Base-by-base conservation (phyloP, 2,329 filamentous ascomycete genomes). In the Ophiostoma sp. region DNA sequence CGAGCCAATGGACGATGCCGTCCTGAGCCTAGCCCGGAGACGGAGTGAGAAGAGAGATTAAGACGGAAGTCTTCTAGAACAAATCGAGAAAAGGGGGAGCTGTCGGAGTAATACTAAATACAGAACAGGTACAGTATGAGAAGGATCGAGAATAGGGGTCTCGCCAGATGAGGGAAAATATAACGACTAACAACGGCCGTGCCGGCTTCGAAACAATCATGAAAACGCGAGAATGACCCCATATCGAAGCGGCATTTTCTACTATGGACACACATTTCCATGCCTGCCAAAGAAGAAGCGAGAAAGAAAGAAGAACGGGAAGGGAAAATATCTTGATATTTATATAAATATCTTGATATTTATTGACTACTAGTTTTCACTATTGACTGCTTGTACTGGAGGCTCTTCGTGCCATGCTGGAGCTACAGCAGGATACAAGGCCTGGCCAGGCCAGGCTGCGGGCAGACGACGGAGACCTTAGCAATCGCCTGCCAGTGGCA, bases 41-140 rank as follows among this genome's bases (percentile, higher is more conserved):
- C 31, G 17, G 62, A 27, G 27, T 70, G 33, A 69, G 65, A 57
- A 68, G 44, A 66, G 66, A 71, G 68, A 65, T 65, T 64, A 39
- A 39, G 52, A 64, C 17, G 60, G 31, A 15, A 41, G n/a, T 20
- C 67, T 73, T 73, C 71, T 71, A 73, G 71, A 73, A 73, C 71
- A 60, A 71, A 70, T 60, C 33, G 68, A 67, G 62, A 72, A 70
- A 71, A 67, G 68, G 70, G 70, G 68, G 17, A 33, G 15, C 20
- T 31, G 48, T 52, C 17, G 48, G n/a, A 52, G n/a, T 52, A 52
- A 52, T 20, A 52, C 48, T 7, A 6, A n/a, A 6, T 52, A n/a
- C 48, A n/a, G 48, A n/a, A 31, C 27, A 31, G n/a, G n/a, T n/a
- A n/a, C n/a, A n/a, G n/a, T n/a, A n/a, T 5, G 17, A 48, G 44